Evolutionary conservation across 2,329 filamentous ascomycete species (phyloP).

Genomic region (Colletotrichum spaethianum): DNA sequence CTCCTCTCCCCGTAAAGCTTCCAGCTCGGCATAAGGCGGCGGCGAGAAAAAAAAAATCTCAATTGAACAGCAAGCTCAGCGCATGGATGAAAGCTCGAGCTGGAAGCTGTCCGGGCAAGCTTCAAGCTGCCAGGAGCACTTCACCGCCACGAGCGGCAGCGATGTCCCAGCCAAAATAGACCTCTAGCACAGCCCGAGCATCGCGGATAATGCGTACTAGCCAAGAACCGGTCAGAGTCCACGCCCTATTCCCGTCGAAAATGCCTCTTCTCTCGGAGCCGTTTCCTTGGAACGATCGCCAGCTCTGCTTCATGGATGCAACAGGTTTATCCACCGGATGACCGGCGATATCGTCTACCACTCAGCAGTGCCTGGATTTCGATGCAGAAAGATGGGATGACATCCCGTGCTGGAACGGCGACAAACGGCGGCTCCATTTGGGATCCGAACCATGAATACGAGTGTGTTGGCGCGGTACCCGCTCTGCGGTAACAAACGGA

Average conservation of each 20-base stretch:
- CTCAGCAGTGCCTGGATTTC: conserved; percentile 14
- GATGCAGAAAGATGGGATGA: conserved; percentile 32
- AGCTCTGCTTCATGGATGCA: conserved; percentile 8
- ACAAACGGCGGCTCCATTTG: conserved; percentile 21
- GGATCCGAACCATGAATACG: conserved; percentile 10
- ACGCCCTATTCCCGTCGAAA: conserved; percentile 11
- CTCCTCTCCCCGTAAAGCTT: neutral
- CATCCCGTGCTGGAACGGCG: conserved; percentile 11
- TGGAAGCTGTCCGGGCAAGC: conserved; percentile 15
- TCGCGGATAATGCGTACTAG: conserved; percentile 6
- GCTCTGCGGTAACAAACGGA: conserved; percentile 20
- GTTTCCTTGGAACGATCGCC: conserved; percentile 30
- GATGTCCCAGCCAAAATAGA: conserved; percentile 21
- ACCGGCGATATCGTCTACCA: neutral
- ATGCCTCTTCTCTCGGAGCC: conserved; percentile 36
- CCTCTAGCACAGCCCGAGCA: conserved; percentile 1
- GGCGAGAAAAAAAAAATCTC: neutral
- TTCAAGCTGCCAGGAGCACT: conserved; percentile 22
- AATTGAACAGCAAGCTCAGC: conserved; percentile 4
- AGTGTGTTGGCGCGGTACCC: conserved; percentile 29
- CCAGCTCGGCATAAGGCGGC: neutral
- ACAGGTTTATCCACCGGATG: conserved; percentile 2
- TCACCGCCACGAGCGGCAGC: conserved; percentile 36
- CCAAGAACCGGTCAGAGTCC: conserved; percentile 1
- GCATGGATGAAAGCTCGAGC: conserved; percentile 31